Conservation (phyloP, 495 filamentous ascomycete genomes). For the Hypoxylon cercidicola region DNA sequence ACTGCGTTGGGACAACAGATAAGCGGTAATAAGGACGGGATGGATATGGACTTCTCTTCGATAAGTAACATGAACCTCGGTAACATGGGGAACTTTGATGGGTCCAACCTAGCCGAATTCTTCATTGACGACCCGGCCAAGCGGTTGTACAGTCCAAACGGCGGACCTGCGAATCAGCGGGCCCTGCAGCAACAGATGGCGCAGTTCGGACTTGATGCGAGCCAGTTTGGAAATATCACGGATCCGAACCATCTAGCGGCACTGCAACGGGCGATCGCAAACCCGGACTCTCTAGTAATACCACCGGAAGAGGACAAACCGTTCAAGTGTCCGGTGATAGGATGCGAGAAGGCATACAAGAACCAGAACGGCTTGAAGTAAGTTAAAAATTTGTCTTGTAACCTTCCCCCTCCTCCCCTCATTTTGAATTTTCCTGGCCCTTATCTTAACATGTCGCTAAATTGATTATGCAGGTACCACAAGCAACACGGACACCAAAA, state of each 20-base stretch:
- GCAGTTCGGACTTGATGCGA: slow-evolving; percentile 71
- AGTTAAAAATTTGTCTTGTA: slow-evolving; percentile 39
- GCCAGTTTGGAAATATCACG: slow-evolving; percentile 76
- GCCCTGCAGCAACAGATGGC: slow-evolving; percentile 69
- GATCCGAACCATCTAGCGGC: slow-evolving; percentile 77
- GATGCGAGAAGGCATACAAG: slow-evolving; percentile 99
- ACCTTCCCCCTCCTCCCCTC: slow-evolving; percentile 11
- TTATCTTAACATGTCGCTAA: slow-evolving; percentile 48
- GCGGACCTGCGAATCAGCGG: slow-evolving; percentile 72
- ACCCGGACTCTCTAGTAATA: slow-evolving; percentile 57
- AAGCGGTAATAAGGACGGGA: slow-evolving; percentile 52
- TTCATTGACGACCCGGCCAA: slow-evolving; percentile 98
- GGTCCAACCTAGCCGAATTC: slow-evolving; percentile 50
- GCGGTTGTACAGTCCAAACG: slow-evolving; percentile 86
- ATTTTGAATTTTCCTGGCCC: slow-evolving; percentile 23
- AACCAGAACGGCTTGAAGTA: slow-evolving; percentile 99
- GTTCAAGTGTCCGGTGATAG: slow-evolving; percentile 96
- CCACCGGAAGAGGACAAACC: slow-evolving; percentile 85
- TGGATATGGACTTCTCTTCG: slow-evolving; percentile 68
- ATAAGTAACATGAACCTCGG: slow-evolving; percentile 65
- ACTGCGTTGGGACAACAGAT: slow-evolving; percentile 49
- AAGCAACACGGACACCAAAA: slow-evolving; percentile 92
- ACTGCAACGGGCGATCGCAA: slow-evolving; percentile 77
- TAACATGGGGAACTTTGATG: slow-evolving; percentile 54
- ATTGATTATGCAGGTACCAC: slow-evolving; percentile 65